Evolutionary conservation across 371 early-diverging fungal species (phyloP), one percentile per base, ranked within the genome.

Genomic region (Mortierella sp.): DNA sequence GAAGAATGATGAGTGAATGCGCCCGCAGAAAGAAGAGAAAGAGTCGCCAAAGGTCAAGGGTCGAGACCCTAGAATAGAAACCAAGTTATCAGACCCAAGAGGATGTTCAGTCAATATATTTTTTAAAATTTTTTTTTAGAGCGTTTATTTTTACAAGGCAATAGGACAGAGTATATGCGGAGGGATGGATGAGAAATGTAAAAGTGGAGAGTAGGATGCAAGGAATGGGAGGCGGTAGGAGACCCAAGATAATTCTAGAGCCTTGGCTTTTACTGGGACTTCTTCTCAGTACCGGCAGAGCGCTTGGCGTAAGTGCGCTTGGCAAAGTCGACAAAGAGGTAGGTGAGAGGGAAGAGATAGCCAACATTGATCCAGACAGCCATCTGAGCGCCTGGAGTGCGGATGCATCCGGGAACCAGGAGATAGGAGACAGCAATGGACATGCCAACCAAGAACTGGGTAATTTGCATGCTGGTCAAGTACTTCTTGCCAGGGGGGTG

Each of bases 371-470:
- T 79, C 72, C 83, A 85, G 55, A 92, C 87, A 70, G 93, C 92
- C 66, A 89, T 85, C 53, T 86, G 84, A 60, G 90, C 86, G 26
- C 90, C 87, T 52, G 87, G 87, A 28, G 85, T 86, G 25, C 59
- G 70, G 59, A 92, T 79, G 82, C 94, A 94, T 48, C 84, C 84
- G 21, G 91, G 88, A 9, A 91, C 85, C 69, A 94, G 77, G 56
- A 92, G 74, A 60, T 94, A 95, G 56, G 87, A 84, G 72, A 84
- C 65, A 52, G 94, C 93, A 51, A 92, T 66, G 45, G 91, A 66
- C 66, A 87, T 89, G 57, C 96, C 96, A 61, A 95, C 84, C 47
- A 95, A 65, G 85, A 96, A 96, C 83, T 96, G 96, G 50, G 91
- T 87, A 75, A 96, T 94, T 81, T 96, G 96, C 85, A 94, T 90